phyloP scores from a whole-genome alignment of 345 rosid genomes.

The Moringa oleifera region DNA sequence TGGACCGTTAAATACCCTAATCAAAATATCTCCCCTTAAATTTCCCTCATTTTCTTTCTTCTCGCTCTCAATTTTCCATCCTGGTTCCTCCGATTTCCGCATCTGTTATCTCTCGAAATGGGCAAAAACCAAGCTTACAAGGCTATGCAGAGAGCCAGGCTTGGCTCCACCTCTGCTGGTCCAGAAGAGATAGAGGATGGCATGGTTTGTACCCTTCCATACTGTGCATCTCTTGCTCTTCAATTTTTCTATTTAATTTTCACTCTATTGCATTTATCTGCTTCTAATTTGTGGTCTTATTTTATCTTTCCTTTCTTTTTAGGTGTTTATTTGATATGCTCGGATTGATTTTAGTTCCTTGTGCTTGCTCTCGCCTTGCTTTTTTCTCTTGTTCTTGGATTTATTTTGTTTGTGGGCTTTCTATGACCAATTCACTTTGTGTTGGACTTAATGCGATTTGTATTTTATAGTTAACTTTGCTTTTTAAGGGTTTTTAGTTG shows the following conservation, averaged over 20 bases:
- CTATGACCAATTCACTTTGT: not conserved
- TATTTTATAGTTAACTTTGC: not conserved
- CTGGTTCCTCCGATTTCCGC: conserved; percentile 3
- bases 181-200: conserved; percentile 96
- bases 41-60: not conserved
- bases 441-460: not conserved
- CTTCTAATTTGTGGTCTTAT: no score
- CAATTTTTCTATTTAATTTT: not conserved
- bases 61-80: not conserved
- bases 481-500: not conserved
- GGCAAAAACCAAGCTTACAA: conserved; percentile 99
- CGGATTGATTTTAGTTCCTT: not conserved
- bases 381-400: not conserved
- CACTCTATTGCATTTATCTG: not conserved
- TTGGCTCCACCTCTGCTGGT: conserved; percentile 76
- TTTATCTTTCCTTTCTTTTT: no score
- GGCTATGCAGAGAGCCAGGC: conserved; percentile 94
- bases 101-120: conserved; percentile 36
- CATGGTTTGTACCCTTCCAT: conserved; percentile 97
- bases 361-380: not conserved
- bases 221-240: conserved; percentile 10
- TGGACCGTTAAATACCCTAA: conserved; percentile 15
- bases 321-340: not conserved
- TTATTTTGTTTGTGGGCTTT: not conserved
- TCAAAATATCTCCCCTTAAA: not conserved